Conservation (phyloP, 176 grass and related monocot species). For the Triticum dicoccoides region DNA sequence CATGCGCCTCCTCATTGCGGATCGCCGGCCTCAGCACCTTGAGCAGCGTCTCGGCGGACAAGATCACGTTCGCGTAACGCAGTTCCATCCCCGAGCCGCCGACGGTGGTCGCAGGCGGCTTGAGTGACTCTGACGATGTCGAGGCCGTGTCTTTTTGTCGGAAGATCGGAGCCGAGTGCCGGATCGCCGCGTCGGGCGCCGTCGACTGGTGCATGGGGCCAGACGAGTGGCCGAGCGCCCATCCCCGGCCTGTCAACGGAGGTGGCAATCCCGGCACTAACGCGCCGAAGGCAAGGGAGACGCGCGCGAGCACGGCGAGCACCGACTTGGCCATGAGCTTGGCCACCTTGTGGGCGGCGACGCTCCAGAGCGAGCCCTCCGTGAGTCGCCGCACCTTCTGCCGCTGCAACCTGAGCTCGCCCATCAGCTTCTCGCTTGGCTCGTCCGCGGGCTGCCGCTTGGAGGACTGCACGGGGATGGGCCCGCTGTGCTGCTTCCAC, state of each 20-base stretch:
- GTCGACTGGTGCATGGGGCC: slow-evolving; percentile 40
- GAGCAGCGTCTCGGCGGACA: slow-evolving; percentile 46
- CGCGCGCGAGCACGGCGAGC: slow-evolving; percentile 57
- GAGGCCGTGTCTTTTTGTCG: slow-evolving; percentile 14
- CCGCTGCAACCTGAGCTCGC: slow-evolving; percentile 47
- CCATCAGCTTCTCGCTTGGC: slow-evolving; percentile 24
- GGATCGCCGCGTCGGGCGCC: neutral
- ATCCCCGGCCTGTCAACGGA: neutral
- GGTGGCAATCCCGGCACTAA: slow-evolving; percentile 54
- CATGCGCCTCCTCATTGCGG: neutral
- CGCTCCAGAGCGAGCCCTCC: slow-evolving; percentile 67
- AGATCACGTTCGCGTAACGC: slow-evolving; percentile 70
- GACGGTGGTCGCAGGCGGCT: slow-evolving; percentile 44
- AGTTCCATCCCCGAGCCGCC: slow-evolving; percentile 62
- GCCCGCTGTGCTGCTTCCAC: slow-evolving; percentile 70
- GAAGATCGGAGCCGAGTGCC: slow-evolving; percentile 75
- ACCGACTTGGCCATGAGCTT: slow-evolving; percentile 66
- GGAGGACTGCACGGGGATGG: slow-evolving; percentile 49
- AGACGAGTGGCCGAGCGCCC: slow-evolving; percentile 34
- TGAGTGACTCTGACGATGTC: slow-evolving; percentile 1
- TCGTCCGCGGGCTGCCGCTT: slow-evolving; percentile 20
- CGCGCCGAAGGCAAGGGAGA: slow-evolving; percentile 50
- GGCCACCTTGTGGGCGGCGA: slow-evolving; percentile 39
- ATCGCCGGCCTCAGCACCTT: slow-evolving; percentile 22
- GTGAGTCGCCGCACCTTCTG: slow-evolving; percentile 52